These are phyloP conservation scores for Euptelea pleiosperma DNA, from an alignment of 164 flowering plant genomes.

Conservation along the genomic window DNA sequence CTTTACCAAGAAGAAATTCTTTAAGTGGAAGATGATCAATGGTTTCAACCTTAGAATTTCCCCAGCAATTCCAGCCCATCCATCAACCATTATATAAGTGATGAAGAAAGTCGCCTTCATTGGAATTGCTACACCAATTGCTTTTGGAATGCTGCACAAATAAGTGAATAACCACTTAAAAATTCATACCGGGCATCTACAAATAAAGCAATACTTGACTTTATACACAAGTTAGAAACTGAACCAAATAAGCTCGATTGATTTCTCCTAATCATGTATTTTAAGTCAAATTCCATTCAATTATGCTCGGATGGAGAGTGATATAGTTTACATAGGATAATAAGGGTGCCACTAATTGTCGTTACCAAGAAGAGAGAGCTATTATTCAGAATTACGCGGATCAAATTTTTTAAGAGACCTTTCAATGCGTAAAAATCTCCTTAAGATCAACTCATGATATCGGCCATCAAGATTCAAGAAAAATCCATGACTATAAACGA, in stretches of 20 bases:
- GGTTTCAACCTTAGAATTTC: conserved; percentile 81
- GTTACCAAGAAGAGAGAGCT: too few relatives aligned
- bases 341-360: neutral
- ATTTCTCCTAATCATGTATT: too few relatives aligned
- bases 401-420: too few relatives aligned
- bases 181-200: neutral
- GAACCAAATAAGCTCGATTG: too few relatives aligned
- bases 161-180: conserved; percentile 1
- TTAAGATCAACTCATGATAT: too few relatives aligned
- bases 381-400: too few relatives aligned
- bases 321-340: neutral
- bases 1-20: conserved; percentile 73
- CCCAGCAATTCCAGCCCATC: conserved; percentile 93
- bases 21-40: conserved; percentile 66
- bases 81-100: conserved; percentile 92
- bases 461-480: too few relatives aligned
- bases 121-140: conserved; percentile 79
- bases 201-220: neutral
- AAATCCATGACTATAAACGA: too few relatives aligned
- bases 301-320: too few relatives aligned
- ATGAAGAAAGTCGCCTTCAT: conserved; percentile 96
- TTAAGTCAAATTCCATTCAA: too few relatives aligned
- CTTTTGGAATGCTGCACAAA: conserved; percentile 63
- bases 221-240: too few relatives aligned
- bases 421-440: too few relatives aligned